phyloP scores from a whole-genome alignment of 208 protist genomes.

The Strigomonas oncopelti region DNA sequence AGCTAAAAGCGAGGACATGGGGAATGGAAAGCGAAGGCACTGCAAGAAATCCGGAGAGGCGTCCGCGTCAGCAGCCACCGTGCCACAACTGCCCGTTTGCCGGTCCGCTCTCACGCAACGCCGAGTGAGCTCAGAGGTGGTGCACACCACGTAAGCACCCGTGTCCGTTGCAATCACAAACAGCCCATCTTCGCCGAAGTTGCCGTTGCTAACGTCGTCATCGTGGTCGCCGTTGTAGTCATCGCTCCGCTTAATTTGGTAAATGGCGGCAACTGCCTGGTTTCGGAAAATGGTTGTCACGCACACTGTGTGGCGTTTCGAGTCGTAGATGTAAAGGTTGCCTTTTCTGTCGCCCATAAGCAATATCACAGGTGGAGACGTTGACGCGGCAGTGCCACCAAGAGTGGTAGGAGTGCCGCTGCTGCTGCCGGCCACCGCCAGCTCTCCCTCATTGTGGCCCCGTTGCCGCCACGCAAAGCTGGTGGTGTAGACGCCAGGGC shows the following conservation, averaged over 20 bases:
- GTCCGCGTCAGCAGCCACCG: too few species aligned
- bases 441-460: too few species aligned
- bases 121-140: neutral
- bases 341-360: conserved; percentile 1
- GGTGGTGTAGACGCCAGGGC: conserved; percentile 1
- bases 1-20: conserved; percentile 40
- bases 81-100: too few species aligned
- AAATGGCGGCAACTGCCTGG: neutral
- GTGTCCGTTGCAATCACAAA: neutral
- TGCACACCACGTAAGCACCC: neutral
- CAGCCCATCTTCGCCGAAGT: too few species aligned
- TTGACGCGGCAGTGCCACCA: too few species aligned
- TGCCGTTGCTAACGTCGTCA: too few species aligned
- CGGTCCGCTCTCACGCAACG: too few species aligned
- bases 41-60: too few species aligned
- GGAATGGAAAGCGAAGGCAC: conserved; percentile 46
- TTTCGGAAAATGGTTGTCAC: neutral
- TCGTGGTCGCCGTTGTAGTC: too few species aligned
- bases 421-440: too few species aligned
- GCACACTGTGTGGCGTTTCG: neutral
- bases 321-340: neutral
- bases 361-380: too few species aligned
- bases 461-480: neutral
- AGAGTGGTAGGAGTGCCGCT: too few species aligned
- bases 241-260: neutral